Evolutionary conservation across 768 basidiomycete species (phyloP).

Genomic region (Termitomyces sp.): DNA sequence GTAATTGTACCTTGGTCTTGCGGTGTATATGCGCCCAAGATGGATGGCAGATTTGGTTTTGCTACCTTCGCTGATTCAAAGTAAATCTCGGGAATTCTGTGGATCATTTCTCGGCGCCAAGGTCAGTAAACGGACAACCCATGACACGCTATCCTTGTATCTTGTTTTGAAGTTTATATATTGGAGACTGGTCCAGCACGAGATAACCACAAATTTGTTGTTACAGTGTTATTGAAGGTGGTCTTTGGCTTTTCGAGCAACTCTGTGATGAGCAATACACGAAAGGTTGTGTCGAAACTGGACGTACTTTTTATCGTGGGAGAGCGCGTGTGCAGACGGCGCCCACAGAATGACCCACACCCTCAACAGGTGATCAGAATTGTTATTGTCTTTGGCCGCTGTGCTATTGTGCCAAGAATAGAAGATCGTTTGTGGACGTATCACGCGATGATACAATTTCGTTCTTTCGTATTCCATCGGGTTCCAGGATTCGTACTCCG

Average conservation of each 20-base stretch:
- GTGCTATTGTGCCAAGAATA: too few relatives aligned
- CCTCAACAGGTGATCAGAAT: too few relatives aligned
- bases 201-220: too few relatives aligned
- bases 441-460: not conserved
- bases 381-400: too few relatives aligned
- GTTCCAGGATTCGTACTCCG: not conserved
- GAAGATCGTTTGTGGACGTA: too few relatives aligned
- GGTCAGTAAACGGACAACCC: not conserved
- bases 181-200: too few relatives aligned
- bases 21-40: constrained; percentile 4
- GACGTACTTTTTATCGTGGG: too few relatives aligned
- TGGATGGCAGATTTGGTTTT: not conserved
- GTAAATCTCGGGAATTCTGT: not conserved
- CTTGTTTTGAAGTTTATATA: not conserved
- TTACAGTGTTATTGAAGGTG: not conserved
- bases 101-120: not conserved
- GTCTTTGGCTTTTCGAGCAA: not conserved
- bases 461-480: not conserved
- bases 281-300: too few relatives aligned
- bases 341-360: too few relatives aligned
- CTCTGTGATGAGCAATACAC: too few relatives aligned
- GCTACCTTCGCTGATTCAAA: not conserved
- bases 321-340: too few relatives aligned
- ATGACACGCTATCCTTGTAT: too few relatives aligned
- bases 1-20: constrained; percentile 18